A percentile compares a stretch with the other conserved stretches of the same genome.
These are phyloP conservation scores for Dioscorea zingiberensis DNA, from an alignment of 106 monocot genomes.

Conservation along the genomic window DNA sequence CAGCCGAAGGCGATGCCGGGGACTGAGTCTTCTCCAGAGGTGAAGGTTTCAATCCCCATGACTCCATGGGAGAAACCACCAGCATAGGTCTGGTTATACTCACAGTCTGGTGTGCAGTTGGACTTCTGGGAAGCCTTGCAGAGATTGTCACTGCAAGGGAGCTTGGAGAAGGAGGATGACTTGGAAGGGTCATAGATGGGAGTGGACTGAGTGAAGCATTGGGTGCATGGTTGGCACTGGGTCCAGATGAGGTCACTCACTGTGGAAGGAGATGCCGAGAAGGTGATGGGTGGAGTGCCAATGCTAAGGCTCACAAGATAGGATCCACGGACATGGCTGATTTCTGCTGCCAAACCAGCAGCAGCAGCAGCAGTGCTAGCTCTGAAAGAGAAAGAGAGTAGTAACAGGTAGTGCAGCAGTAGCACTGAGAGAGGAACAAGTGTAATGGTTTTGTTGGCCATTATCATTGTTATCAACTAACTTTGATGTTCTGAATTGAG, in stretches of 20 bases:
- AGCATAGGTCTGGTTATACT: neutral
- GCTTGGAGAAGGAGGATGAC: slow-evolving; percentile 8
- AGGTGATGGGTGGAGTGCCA: slow-evolving; percentile 15
- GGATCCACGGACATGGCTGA: no score
- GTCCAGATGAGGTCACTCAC: slow-evolving; percentile 22
- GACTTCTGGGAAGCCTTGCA: slow-evolving; percentile 10
- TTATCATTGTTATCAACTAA: no score
- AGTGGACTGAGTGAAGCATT: slow-evolving; percentile 12
- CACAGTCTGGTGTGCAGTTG: neutral
- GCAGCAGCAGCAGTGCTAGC: no score
- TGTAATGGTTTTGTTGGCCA: no score
- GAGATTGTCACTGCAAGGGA: slow-evolving; percentile 12
- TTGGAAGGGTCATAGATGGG: slow-evolving; percentile 13
- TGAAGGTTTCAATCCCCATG: slow-evolving; percentile 2
- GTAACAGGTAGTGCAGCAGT: no score
- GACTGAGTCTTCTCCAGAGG: neutral
- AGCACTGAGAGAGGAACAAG: no score
- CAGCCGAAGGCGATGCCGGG: slow-evolving; percentile 4
- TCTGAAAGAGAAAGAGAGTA: no score
- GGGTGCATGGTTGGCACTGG: slow-evolving; percentile 23
- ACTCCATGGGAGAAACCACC: neutral
- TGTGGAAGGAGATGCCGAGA: slow-evolving; percentile 12
- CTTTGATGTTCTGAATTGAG: no score
- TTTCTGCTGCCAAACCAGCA: no score
- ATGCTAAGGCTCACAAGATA: slow-evolving; percentile 2